Percentiles rank a stretch among this genome's conserved stretches.
Conservation (phyloP, 1,284 basidiomycete genomes). For the Papiliotrema fonsecae region DNA sequence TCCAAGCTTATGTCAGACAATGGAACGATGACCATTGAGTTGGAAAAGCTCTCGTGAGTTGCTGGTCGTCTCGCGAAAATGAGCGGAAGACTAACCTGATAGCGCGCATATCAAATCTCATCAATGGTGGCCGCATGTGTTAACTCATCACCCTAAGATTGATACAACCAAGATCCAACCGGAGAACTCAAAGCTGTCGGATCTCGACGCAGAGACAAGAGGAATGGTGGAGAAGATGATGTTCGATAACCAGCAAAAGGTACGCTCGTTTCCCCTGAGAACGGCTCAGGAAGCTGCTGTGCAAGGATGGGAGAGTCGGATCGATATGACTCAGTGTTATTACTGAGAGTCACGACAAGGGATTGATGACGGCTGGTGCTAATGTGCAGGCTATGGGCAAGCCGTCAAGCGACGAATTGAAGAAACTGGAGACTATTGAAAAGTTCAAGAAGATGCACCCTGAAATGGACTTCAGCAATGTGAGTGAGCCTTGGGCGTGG, state of each 20-base stretch:
- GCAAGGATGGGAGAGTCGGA: too few relatives aligned
- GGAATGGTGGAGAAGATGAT: slow-evolving; percentile 99
- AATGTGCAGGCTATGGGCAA: slow-evolving; percentile 79
- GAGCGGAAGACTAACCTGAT: slow-evolving; percentile 25
- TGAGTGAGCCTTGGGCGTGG: slow-evolving; percentile 51
- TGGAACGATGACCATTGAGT: slow-evolving; percentile 40
- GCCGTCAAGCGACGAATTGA: slow-evolving; percentile 83
- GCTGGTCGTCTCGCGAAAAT: too few relatives aligned
- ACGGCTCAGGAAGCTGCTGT: too few relatives aligned
- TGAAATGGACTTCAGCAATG: slow-evolving; percentile 92
- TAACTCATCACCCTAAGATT: slow-evolving; percentile 93
- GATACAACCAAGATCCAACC: slow-evolving; percentile 96
- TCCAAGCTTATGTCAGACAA: slow-evolving; percentile 25
- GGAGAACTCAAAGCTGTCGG: slow-evolving; percentile 90
- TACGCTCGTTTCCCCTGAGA: too few relatives aligned
- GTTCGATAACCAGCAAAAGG: slow-evolving; percentile 98
- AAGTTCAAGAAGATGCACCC: slow-evolving; percentile 88
- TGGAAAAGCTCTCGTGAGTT: slow-evolving; percentile 46
- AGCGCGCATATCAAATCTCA: slow-evolving; percentile 45
- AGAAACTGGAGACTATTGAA: slow-evolving; percentile 81
- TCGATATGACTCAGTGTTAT: too few relatives aligned
- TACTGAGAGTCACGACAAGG: too few relatives aligned
- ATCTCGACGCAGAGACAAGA: slow-evolving; percentile 73
- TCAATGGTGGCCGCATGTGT: slow-evolving; percentile 97
- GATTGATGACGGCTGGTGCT: too few relatives aligned